Evolutionary conservation across 2,329 filamentous ascomycete species (phyloP).

Genomic region (Phialocephala subalpina): DNA sequence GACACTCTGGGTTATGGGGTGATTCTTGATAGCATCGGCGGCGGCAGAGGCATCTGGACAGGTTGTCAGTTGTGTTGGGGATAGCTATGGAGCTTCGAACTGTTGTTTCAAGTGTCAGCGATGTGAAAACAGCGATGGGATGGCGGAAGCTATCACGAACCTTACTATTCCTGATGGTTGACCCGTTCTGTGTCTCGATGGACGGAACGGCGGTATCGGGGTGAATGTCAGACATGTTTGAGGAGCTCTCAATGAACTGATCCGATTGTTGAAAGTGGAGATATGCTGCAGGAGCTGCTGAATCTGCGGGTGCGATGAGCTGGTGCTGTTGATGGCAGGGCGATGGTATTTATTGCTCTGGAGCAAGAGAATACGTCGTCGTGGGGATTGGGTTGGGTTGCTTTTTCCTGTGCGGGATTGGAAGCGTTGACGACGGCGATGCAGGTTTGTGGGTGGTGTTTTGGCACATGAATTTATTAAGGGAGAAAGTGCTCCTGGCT

Average conservation of each 20-base stretch:
- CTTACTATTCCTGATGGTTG: constrained; percentile 40
- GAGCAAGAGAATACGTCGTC: constrained; percentile 1
- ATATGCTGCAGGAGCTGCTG: constrained; percentile 14
- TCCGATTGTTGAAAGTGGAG: constrained; percentile 13
- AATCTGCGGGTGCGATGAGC: constrained; percentile 1
- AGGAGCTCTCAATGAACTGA: constrained; percentile 22
- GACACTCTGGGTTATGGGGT: constrained; percentile 43
- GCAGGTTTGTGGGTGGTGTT: constrained; percentile 15
- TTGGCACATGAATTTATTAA: constrained; percentile 32
- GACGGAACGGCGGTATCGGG: constrained; percentile 34
- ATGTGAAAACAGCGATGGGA: constrained; percentile 17
- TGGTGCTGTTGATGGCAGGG: constrained; percentile 5
- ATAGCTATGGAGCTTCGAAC: constrained; percentile 32
- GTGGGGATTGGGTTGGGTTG: constrained; percentile 10
- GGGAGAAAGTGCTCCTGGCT: constrained; percentile 20
- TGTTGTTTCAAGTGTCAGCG: constrained; percentile 39
- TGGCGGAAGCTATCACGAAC: constrained; percentile 30
- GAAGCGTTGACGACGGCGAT: constrained; percentile 21
- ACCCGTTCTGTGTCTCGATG: constrained; percentile 34
- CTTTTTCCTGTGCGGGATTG: constrained; percentile 14
- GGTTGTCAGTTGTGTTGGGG: constrained; percentile 32
- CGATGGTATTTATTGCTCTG: neutral
- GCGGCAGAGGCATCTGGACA: constrained; percentile 42
- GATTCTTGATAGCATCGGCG: constrained; percentile 42
- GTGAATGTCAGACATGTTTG: constrained; percentile 36